Evolutionary conservation across 108 stramenopile genomes (phyloP).

Genomic region (Pseudonitzschia delicatissima): DNA sequence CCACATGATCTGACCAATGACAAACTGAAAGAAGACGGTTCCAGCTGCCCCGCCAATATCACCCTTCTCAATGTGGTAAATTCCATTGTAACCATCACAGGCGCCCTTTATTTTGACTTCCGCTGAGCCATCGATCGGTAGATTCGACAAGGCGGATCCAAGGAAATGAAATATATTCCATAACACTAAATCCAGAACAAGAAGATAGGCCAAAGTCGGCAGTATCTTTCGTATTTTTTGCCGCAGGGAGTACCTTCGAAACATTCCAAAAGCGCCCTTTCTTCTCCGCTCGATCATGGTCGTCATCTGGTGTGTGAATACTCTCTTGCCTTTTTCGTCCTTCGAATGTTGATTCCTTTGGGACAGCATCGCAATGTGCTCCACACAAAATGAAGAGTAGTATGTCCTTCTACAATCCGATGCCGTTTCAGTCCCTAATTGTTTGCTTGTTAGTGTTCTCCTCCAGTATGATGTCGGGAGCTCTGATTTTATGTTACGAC

Average conservation of each 20-base stretch:
- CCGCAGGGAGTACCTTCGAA: too few relatives aligned
- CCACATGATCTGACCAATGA: conserved; percentile 48
- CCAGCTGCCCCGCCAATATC: conserved; percentile 51
- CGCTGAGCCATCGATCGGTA: background rate
- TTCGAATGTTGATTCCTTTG: conserved; percentile 4
- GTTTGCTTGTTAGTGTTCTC: too few relatives aligned
- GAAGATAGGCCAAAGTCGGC: background rate
- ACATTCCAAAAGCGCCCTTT: background rate
- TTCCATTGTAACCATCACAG: conserved; percentile 48
- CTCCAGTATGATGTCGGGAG: too few relatives aligned
- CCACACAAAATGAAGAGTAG: too few relatives aligned
- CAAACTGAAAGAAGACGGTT: conserved; percentile 57
- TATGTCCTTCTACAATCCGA: too few relatives aligned
- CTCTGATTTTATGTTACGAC: too few relatives aligned
- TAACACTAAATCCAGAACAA: background rate
- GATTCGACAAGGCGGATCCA: background rate
- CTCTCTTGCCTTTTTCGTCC: too few relatives aligned
- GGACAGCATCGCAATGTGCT: too few relatives aligned
- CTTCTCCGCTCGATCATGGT: background rate
- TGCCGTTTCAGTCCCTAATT: too few relatives aligned
- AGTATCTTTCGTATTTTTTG: background rate
- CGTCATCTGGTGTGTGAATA: too few relatives aligned
- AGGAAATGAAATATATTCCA: background rate
- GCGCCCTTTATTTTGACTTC: conserved; percentile 11
- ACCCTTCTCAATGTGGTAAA: conserved; percentile 49